A percentile compares a stretch with the other conserved stretches of the same genome.
Conservation (phyloP, 306 rosid genomes). For the Canavalia ensiformis region DNA sequence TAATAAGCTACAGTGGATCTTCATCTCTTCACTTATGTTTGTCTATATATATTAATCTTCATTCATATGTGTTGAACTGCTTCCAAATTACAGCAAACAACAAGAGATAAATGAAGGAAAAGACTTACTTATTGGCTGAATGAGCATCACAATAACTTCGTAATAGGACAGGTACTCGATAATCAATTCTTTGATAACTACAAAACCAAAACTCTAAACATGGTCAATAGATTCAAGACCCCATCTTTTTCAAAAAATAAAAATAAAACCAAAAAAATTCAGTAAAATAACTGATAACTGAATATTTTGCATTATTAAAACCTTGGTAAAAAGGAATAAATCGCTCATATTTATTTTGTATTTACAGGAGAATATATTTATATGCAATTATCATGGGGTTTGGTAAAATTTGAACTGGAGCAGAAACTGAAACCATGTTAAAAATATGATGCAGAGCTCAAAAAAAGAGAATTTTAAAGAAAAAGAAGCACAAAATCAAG, state of each 20-base stretch:
- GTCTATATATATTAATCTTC: background rate
- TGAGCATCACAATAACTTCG: slow-evolving; percentile 76
- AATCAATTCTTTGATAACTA: slow-evolving; percentile 91
- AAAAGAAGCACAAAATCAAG: background rate
- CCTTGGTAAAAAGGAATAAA: slow-evolving; percentile 21
- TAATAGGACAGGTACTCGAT: slow-evolving; percentile 79
- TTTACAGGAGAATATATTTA: background rate
- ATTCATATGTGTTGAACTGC: background rate
- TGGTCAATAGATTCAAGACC: slow-evolving; percentile 38
- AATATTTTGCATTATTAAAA: slow-evolving; percentile 3
- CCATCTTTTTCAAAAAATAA: background rate
- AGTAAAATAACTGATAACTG: slow-evolving; percentile 3
- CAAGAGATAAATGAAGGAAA: slow-evolving; percentile 34
- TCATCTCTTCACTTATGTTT: slow-evolving; percentile 10
- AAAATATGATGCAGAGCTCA: background rate
- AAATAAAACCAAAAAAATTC: slow-evolving; percentile 3
- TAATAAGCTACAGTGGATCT: slow-evolving; percentile 6
- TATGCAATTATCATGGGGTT: background rate
- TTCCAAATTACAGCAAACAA: slow-evolving; percentile 33
- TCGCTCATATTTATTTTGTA: background rate
- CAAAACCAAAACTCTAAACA: slow-evolving; percentile 42
- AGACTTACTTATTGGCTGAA: slow-evolving; percentile 70
- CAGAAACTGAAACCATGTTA: slow-evolving; percentile 1
- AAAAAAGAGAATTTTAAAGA: background rate
- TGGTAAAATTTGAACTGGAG: slow-evolving; percentile 1